A percentile compares a stretch with the other conserved stretches of the same genome.
Evolutionary conservation across 345 rosid species (phyloP).

Genomic region (Eucalyptus caleyi): DNA sequence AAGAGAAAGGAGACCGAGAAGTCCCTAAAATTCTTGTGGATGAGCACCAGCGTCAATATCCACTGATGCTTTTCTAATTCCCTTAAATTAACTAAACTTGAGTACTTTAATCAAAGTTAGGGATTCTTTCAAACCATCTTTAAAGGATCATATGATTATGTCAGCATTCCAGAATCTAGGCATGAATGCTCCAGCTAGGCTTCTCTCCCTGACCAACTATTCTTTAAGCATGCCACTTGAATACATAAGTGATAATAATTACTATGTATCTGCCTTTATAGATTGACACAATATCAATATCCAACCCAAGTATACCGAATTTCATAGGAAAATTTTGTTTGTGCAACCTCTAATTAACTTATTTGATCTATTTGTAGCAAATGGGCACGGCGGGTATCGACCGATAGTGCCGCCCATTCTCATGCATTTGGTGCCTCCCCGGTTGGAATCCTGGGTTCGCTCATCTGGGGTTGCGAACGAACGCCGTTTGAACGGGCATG

Average conservation of each 20-base stretch:
- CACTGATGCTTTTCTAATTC: neutral
- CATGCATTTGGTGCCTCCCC: neutral
- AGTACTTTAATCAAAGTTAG: neutral
- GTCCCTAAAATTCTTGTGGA: neutral
- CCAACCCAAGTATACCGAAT: neutral
- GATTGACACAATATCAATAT: neutral
- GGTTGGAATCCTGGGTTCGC: neutral
- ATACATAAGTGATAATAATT: neutral
- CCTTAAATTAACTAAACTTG: neutral
- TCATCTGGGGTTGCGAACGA: neutral
- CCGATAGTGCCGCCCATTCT: neutral
- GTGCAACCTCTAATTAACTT: neutral
- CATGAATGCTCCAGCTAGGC: neutral
- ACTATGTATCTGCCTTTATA: neutral
- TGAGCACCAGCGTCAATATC: neutral
- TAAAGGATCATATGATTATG: neutral
- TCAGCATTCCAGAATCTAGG: neutral
- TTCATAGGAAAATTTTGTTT: neutral
- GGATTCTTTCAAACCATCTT: neutral
- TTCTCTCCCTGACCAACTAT: neutral
- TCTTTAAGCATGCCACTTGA: neutral
- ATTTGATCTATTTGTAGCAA: neutral
- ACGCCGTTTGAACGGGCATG: neutral
- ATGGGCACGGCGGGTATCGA: neutral
- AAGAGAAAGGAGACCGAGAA: neutral